Conservation (phyloP, 2,329 filamentous ascomycete species). For the Exophiala aquamarina region DNA sequence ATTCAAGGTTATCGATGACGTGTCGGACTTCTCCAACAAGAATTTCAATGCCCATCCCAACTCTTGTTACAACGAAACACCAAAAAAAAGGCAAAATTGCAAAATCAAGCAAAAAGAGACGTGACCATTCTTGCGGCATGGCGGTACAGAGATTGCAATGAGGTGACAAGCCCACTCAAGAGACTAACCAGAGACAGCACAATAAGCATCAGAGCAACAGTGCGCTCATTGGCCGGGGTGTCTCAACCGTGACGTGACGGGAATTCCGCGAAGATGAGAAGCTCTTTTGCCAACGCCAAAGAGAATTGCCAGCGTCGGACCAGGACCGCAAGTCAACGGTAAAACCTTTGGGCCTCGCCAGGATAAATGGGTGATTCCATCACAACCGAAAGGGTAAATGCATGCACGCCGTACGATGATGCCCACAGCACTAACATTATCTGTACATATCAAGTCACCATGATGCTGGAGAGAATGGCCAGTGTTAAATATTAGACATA, state of each 20-base stretch:
- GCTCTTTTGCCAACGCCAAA: no score
- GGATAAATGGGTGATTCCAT: no score
- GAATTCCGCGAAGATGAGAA: background rate
- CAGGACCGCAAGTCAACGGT: no score
- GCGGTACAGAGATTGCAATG: constrained; percentile 13
- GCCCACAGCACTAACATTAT: no score
- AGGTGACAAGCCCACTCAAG: constrained; percentile 15
- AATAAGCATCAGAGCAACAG: constrained; percentile 25
- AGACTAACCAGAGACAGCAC: constrained; percentile 21
- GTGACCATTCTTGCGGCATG: constrained; percentile 7
- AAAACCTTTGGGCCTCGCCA: no score
- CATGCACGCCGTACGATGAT: no score
- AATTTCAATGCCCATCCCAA: constrained; percentile 5
- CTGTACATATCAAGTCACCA: no score
- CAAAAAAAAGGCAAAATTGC: constrained; percentile 25
- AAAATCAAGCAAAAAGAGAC: constrained; percentile 16
- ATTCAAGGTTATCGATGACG: no score
- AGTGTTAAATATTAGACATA: no score
- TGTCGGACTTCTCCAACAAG: background rate
- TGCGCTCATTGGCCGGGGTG: constrained; percentile 15
- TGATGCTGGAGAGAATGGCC: no score
- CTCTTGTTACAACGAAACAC: constrained; percentile 12
- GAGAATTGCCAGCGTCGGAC: no score
- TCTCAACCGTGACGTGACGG: background rate
- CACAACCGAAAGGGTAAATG: no score